Evolutionary conservation across 768 basidiomycete genomes (phyloP).

Genomic region (Omphalotus guepiniiformis): DNA sequence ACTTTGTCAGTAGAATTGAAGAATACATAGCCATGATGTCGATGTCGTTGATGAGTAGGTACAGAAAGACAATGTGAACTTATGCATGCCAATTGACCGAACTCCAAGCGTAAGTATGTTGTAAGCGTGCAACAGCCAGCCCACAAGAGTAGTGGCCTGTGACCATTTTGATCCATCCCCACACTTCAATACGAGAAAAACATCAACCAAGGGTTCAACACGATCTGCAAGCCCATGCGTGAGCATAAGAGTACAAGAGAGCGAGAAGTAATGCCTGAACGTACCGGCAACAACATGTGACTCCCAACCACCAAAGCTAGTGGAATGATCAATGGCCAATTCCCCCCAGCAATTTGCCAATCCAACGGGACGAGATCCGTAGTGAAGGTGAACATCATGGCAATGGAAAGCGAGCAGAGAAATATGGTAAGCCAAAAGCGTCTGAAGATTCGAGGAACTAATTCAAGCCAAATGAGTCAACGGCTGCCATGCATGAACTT

Average conservation of each 20-base stretch:
- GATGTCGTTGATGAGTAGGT: too few species aligned
- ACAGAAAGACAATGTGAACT: too few species aligned
- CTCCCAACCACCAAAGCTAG: conserved; percentile 63
- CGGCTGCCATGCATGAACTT: too few species aligned
- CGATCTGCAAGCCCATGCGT: conserved; percentile 43
- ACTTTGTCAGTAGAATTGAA: too few species aligned
- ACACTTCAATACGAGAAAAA: conserved; percentile 74
- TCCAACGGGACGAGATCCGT: conserved; percentile 52
- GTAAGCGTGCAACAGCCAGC: too few species aligned
- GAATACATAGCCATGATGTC: too few species aligned
- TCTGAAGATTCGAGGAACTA: conserved; percentile 77
- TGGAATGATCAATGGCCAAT: conserved; percentile 75
- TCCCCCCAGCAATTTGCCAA: conserved; percentile 60
- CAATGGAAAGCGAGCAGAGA: conserved; percentile 54
- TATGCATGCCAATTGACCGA: too few species aligned
- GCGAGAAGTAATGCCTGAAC: conserved; percentile 11
- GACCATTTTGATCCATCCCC: too few species aligned
- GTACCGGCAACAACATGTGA: conserved; percentile 70
- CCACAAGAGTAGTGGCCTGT: too few species aligned
- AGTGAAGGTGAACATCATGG: conserved; percentile 59
- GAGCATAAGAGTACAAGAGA: not conserved
- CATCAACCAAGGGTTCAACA: conserved; percentile 85
- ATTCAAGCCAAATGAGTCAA: too few species aligned
- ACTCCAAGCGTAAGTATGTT: too few species aligned
- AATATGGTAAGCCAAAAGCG: conserved; percentile 75